Evolutionary conservation across 2,329 filamentous ascomycete species (phyloP).

Genomic region (Botrytis sinoallii): DNA sequence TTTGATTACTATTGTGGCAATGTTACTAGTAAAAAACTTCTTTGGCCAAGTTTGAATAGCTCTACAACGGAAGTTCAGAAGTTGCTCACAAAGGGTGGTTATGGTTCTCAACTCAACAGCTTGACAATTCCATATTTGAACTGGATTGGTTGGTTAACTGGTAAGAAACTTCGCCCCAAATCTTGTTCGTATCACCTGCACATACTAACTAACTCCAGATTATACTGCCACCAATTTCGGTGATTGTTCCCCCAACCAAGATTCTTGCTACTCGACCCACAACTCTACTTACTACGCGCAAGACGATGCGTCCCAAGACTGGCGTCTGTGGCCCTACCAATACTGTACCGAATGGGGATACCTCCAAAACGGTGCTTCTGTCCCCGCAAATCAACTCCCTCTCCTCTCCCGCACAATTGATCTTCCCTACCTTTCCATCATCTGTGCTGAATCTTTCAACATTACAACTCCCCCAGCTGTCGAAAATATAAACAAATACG

Average conservation of each 20-base stretch:
- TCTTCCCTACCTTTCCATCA: slow-evolving; percentile 56
- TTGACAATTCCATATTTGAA: slow-evolving; percentile 54
- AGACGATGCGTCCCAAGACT: slow-evolving; percentile 44
- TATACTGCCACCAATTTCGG: neutral
- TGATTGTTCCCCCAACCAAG: slow-evolving; percentile 39
- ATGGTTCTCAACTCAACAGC: slow-evolving; percentile 40
- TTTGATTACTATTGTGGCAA: slow-evolving; percentile 56
- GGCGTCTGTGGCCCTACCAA: slow-evolving; percentile 54
- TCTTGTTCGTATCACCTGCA: neutral
- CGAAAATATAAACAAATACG: slow-evolving; percentile 70
- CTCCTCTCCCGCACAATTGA: slow-evolving; percentile 69
- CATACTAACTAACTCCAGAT: slow-evolving; percentile 1
- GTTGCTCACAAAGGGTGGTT: slow-evolving; percentile 49
- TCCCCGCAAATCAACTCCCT: slow-evolving; percentile 61
- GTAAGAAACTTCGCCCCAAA: neutral
- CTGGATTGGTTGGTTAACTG: slow-evolving; percentile 51
- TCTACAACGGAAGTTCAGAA: slow-evolving; percentile 62
- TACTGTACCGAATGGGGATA: slow-evolving; percentile 65
- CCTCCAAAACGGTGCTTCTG: slow-evolving; percentile 69
- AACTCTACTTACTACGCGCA: slow-evolving; percentile 47
- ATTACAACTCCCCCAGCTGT: slow-evolving; percentile 62
- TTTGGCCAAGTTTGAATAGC: slow-evolving; percentile 60
- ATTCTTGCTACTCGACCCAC: slow-evolving; percentile 50
- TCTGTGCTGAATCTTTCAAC: slow-evolving; percentile 68
- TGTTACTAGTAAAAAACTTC: slow-evolving; percentile 46